phyloP scores from a whole-genome alignment of 129 eudicot species.

The Ambrosia artemisiifolia region DNA sequence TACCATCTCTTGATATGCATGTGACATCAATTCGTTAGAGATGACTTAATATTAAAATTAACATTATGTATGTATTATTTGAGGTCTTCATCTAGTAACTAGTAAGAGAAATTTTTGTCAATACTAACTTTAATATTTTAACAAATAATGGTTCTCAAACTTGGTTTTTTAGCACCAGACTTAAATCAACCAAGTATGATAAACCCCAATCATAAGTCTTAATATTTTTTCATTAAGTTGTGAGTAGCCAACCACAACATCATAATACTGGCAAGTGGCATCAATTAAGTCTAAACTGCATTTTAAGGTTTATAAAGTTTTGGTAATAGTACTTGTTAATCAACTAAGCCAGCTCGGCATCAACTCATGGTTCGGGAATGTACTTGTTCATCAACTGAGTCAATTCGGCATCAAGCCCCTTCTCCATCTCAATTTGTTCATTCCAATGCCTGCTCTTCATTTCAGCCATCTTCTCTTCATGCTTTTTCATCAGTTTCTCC shows the following conservation, averaged over 20 bases:
- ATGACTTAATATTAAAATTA: not conserved
- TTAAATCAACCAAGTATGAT: not conserved
- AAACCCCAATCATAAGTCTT: not conserved
- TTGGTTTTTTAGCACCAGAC: not conserved
- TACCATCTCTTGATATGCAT: not conserved
- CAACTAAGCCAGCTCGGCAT: not conserved
- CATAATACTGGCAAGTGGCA: not conserved
- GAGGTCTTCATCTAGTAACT: not conserved
- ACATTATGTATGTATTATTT: no score
- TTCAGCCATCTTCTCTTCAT: slow-evolving; percentile 11
- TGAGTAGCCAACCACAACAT: not conserved
- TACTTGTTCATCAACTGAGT: slow-evolving; percentile 7
- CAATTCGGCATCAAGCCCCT: slow-evolving; percentile 3
- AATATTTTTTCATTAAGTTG: not conserved
- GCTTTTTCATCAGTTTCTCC: slow-evolving; percentile 12
- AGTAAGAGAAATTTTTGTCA: not conserved
- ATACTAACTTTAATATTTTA: no score
- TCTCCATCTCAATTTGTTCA: not conserved
- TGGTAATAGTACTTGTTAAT: not conserved
- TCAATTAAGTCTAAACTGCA: slow-evolving; percentile 3
- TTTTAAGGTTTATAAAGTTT: not conserved
- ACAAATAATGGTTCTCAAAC: no score
- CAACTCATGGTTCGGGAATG: not conserved
- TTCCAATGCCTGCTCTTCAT: slow-evolving; percentile 16
- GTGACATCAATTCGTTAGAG: not conserved